Evolutionary conservation across 1,139 yeast genomes (phyloP).

Genomic region (Hyphopichia buzzinii): DNA sequence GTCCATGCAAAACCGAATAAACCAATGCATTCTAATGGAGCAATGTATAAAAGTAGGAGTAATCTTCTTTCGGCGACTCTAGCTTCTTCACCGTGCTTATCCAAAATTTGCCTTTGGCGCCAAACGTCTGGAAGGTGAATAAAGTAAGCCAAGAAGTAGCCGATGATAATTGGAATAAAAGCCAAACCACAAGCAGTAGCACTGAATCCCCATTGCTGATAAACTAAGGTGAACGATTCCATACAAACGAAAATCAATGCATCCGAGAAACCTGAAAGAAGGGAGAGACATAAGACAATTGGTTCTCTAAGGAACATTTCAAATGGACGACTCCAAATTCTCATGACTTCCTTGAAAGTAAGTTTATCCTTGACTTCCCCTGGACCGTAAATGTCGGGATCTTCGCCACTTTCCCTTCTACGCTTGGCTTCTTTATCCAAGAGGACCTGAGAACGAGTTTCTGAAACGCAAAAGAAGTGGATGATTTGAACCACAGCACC

Average conservation of each 20-base stretch:
- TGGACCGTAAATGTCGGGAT: constrained; percentile 29
- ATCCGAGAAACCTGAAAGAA: constrained; percentile 38
- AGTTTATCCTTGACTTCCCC: constrained; percentile 16
- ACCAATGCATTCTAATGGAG: constrained; percentile 35
- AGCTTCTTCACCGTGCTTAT: constrained; percentile 20
- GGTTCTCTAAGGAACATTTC: constrained; percentile 36
- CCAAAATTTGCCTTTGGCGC: constrained; percentile 18
- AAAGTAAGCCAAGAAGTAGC: constrained; percentile 28
- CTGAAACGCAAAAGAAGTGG: constrained; percentile 30
- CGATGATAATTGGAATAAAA: constrained; percentile 28
- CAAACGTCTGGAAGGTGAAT: constrained; percentile 23
- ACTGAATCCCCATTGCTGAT: constrained; percentile 23
- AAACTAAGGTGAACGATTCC: constrained; percentile 33
- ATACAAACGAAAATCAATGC: constrained; percentile 38
- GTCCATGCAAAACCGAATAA: constrained; percentile 40
- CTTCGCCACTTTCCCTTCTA: constrained; percentile 28
- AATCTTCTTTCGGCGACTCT: constrained; percentile 26
- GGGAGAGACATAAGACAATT: constrained; percentile 33
- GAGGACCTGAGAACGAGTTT: constrained; percentile 30
- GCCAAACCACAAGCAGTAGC: constrained; percentile 25
- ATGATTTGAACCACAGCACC: constrained; percentile 28
- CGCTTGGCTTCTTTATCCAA: constrained; percentile 33
- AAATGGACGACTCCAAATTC: constrained; percentile 34
- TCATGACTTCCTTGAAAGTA: constrained; percentile 19
- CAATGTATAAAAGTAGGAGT: constrained; percentile 21